A percentile compares a stretch with the other conserved stretches of the same genome.
Evolutionary conservation across 2,329 filamentous ascomycete genomes (phyloP).

Genomic region (Penicillium griseofulvum): DNA sequence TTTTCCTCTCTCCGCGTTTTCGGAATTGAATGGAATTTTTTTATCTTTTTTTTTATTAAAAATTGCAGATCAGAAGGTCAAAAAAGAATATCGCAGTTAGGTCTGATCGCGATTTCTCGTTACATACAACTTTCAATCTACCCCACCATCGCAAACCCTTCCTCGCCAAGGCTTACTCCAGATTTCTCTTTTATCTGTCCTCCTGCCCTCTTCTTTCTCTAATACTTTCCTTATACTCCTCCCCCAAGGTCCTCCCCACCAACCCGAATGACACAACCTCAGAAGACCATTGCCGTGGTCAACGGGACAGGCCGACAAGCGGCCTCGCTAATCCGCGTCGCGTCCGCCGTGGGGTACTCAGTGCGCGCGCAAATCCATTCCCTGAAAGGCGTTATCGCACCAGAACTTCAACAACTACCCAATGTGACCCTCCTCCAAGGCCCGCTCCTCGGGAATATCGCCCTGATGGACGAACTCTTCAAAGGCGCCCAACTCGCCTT

Average conservation of each 20-base stretch:
- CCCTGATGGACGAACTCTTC: slow-evolving; percentile 75
- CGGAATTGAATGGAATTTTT: not conserved
- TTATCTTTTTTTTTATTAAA: not conserved
- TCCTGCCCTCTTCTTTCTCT: slow-evolving; percentile 7
- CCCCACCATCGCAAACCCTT: slow-evolving; percentile 24
- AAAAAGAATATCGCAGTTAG: slow-evolving; percentile 17
- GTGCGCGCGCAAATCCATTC: slow-evolving; percentile 90
- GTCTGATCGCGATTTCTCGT: slow-evolving; percentile 20
- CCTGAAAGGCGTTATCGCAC: slow-evolving; percentile 79
- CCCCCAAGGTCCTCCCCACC: slow-evolving; percentile 5
- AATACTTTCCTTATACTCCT: not conserved
- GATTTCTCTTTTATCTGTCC: slow-evolving; percentile 20
- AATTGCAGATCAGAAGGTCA: slow-evolving; percentile 9
- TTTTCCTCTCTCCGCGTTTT: slow-evolving; percentile 9
- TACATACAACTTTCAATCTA: slow-evolving; percentile 23
- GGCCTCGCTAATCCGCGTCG: slow-evolving; percentile 90
- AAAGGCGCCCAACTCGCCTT: slow-evolving; percentile 83
- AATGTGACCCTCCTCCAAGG: slow-evolving; percentile 74
- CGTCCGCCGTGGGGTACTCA: slow-evolving; percentile 87
- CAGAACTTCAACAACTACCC: slow-evolving; percentile 76
- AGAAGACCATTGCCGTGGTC: slow-evolving; percentile 88
- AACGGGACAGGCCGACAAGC: slow-evolving; percentile 95
- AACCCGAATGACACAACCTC: slow-evolving; percentile 44
- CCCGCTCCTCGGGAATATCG: slow-evolving; percentile 66
- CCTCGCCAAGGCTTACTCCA: slow-evolving; percentile 27